These are phyloP conservation scores for Neurospora sp. DNA, from an alignment of 495 filamentous ascomycete species.

Conservation along the genomic window DNA sequence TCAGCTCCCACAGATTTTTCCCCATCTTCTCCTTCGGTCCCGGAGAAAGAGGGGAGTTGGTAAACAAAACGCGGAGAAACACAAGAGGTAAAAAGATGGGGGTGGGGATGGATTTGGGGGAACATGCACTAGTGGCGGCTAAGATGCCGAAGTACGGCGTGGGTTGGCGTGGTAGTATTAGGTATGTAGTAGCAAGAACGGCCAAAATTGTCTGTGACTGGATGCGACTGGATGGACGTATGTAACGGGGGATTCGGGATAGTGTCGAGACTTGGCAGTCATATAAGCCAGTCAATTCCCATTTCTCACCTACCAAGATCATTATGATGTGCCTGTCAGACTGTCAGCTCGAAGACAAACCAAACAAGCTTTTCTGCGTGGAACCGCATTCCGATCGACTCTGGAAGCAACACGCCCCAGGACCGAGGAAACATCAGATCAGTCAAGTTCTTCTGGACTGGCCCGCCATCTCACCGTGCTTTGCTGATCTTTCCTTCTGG, in stretches of 20 bases:
- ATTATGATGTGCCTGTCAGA: background rate
- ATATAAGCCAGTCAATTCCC: background rate
- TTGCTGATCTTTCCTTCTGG: background rate
- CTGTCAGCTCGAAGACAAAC: background rate
- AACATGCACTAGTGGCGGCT: background rate
- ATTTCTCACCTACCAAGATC: background rate
- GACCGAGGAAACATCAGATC: background rate
- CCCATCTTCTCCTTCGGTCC: background rate
- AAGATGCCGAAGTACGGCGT: background rate
- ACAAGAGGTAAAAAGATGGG: background rate
- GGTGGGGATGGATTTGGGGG: background rate
- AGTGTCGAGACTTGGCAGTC: background rate
- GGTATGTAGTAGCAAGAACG: too few relatives aligned
- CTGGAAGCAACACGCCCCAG: background rate
- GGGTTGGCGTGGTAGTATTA: background rate
- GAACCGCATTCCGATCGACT: background rate
- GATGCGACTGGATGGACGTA: background rate
- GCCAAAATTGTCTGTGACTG: too few relatives aligned
- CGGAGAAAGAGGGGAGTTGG: background rate
- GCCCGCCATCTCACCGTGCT: background rate
- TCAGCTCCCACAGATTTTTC: background rate
- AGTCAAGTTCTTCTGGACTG: background rate
- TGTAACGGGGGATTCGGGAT: background rate
- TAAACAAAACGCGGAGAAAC: background rate
- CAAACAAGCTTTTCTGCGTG: background rate